These are phyloP conservation scores for Coleophoma cylindrospora DNA, from an alignment of 2,329 filamentous ascomycete genomes.

Conservation along the genomic window DNA sequence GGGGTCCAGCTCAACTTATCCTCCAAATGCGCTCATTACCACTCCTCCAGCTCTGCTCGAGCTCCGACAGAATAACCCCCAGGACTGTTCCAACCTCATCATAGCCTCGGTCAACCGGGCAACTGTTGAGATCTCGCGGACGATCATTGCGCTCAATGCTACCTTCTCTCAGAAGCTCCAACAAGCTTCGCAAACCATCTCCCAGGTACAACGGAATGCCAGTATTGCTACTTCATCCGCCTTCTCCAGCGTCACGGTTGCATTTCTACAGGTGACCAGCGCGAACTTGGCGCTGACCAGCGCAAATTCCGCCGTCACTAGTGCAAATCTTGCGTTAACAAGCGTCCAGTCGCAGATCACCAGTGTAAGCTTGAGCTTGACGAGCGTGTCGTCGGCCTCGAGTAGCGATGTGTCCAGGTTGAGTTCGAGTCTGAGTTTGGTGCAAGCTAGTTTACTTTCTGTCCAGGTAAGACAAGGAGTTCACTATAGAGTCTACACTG, in stretches of 20 bases:
- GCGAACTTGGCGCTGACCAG: slow-evolving; percentile 7
- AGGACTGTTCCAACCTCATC: slow-evolving; percentile 11
- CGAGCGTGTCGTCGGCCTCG: slow-evolving; percentile 7
- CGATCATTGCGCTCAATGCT: slow-evolving; percentile 14
- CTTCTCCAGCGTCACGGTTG: slow-evolving; percentile 7
- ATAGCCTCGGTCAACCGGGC: slow-evolving; percentile 13
- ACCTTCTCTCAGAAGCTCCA: slow-evolving; percentile 14
- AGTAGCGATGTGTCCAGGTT: slow-evolving; percentile 10
- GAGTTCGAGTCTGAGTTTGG: slow-evolving; percentile 8
- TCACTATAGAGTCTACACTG: not conserved
- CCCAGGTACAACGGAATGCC: slow-evolving; percentile 5
- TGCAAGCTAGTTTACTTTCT: slow-evolving; percentile 7
- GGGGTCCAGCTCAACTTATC: not conserved
- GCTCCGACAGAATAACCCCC: slow-evolving; percentile 12
- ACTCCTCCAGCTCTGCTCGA: slow-evolving; percentile 5
- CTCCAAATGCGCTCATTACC: slow-evolving; percentile 9
- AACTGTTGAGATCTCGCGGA: slow-evolving; percentile 13
- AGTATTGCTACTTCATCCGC: slow-evolving; percentile 10
- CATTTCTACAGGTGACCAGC: slow-evolving; percentile 5
- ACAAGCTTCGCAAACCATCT: slow-evolving; percentile 6
- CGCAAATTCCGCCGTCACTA: not conserved
- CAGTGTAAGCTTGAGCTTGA: not conserved
- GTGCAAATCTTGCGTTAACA: slow-evolving; percentile 2
- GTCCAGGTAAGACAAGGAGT: slow-evolving; percentile 5
- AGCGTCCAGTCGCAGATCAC: not conserved